phyloP scores from a whole-genome alignment of 2,329 filamentous ascomycete genomes.

The Cercospora berteroae region DNA sequence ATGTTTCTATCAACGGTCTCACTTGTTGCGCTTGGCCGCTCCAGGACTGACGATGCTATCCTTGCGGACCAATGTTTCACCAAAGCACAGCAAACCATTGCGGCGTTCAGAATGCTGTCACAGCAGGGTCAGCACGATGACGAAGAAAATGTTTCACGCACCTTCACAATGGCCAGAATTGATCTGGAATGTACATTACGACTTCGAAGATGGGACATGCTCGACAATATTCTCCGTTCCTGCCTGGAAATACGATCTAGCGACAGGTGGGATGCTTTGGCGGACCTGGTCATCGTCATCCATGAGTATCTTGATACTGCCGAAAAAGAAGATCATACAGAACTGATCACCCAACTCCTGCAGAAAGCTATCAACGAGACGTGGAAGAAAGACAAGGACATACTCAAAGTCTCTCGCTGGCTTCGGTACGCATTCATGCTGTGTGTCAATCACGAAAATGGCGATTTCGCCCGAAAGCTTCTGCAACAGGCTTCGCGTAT shows the following conservation, averaged over 20 bases:
- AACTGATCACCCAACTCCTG: conserved; percentile 42
- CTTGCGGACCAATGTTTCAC: conserved; percentile 61
- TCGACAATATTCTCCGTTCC: conserved; percentile 59
- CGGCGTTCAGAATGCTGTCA: conserved; percentile 53
- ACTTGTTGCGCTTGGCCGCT: conserved; percentile 49
- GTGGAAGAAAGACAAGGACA: conserved; percentile 54
- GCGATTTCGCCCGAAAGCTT: conserved; percentile 41
- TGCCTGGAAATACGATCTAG: conserved; percentile 30
- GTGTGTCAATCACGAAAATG: conserved; percentile 54
- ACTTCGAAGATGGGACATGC: conserved; percentile 65
- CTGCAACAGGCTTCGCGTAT: conserved; percentile 62
- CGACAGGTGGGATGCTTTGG: conserved; percentile 47
- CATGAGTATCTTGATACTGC: conserved; percentile 36
- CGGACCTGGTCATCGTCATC: conserved; percentile 48
- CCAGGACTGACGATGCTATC: conserved; percentile 44
- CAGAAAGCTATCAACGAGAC: conserved; percentile 69
- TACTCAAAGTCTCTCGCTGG: conserved; percentile 67
- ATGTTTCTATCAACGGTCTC: conserved; percentile 61
- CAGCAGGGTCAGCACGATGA: conserved; percentile 16
- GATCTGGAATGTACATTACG: conserved; percentile 74
- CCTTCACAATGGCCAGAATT: conserved; percentile 65
- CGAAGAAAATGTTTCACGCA: conserved; percentile 42
- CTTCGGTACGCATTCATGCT: conserved; percentile 73
- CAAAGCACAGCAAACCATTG: conserved; percentile 59
- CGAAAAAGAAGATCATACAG: conserved; percentile 3